phyloP scores from a whole-genome alignment of 2,329 filamentous ascomycete species.

The Conoideocrella luteorostrata region DNA sequence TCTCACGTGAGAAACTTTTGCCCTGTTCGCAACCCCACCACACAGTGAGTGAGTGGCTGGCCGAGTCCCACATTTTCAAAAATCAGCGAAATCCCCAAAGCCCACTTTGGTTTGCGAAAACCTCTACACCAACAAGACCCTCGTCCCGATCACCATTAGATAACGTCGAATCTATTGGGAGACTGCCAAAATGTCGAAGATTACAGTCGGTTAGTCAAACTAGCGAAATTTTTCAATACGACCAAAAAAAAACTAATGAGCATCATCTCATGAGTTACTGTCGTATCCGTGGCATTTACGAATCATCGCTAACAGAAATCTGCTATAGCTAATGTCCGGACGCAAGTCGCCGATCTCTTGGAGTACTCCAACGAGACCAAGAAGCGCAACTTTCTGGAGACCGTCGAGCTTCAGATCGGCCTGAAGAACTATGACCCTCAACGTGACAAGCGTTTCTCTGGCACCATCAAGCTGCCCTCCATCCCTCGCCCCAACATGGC shows the following conservation, averaged over 20 bases:
- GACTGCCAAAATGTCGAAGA: slow-evolving; percentile 85
- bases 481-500: slow-evolving; percentile 87
- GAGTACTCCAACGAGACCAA: slow-evolving; percentile 91
- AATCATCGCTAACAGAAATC: not conserved
- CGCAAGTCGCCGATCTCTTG: slow-evolving; percentile 87
- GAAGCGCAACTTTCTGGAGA: slow-evolving; percentile 98
- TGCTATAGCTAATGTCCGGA: slow-evolving; percentile 74
- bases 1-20: slow-evolving; percentile 29
- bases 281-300: slow-evolving; percentile 1
- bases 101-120: slow-evolving; percentile 8
- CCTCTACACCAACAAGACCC: slow-evolving; percentile 18
- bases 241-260: too few relatives aligned
- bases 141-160: slow-evolving; percentile 63
- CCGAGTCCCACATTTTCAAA: slow-evolving; percentile 20
- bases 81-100: slow-evolving; percentile 17
- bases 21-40: slow-evolving; percentile 25
- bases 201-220: slow-evolving; percentile 67
- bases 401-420: slow-evolving; percentile 86
- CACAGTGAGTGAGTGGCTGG: slow-evolving; percentile 7
- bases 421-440: slow-evolving; percentile 99
- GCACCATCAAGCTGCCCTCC: slow-evolving; percentile 91
- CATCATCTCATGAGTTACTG: too few relatives aligned
- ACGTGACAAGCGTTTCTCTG: slow-evolving; percentile 99
- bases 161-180: slow-evolving; percentile 65
- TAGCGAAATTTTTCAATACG: too few relatives aligned